Conservation (phyloP, 2,329 filamentous ascomycete species). For the Aspergillus chevalieri region DNA sequence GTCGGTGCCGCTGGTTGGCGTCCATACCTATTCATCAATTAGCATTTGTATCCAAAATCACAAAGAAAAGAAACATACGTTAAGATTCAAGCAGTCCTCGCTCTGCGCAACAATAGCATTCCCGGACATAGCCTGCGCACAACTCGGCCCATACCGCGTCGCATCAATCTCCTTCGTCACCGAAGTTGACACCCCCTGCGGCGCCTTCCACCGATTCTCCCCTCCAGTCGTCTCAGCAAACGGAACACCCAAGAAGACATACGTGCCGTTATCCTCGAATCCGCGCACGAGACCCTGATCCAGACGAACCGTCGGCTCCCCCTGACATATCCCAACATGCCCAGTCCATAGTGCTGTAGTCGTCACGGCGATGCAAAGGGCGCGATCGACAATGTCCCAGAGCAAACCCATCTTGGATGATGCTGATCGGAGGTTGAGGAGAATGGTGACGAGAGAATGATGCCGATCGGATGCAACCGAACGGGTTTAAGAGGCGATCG, state of each 20-base stretch:
- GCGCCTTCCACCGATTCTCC: slow-evolving; percentile 18
- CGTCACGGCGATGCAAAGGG: neutral
- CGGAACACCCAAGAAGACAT: slow-evolving; percentile 19
- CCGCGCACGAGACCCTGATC: slow-evolving; percentile 17
- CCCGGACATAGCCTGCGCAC: slow-evolving; percentile 18
- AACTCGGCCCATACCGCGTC: slow-evolving; percentile 13
- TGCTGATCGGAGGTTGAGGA: too few relatives aligned
- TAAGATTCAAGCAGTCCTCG: slow-evolving; percentile 17
- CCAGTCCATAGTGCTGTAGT: too few relatives aligned
- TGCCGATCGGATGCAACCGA: neutral
- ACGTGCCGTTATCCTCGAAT: slow-evolving; percentile 18
- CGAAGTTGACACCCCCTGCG: slow-evolving; percentile 7
- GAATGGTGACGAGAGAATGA: neutral
- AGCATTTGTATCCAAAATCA: neutral
- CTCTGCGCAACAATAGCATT: slow-evolving; percentile 14
- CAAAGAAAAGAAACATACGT: neutral
- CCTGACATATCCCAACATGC: neutral
- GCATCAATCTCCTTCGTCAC: slow-evolving; percentile 10
- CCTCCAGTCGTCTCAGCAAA: slow-evolving; percentile 16
- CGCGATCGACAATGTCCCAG: too few relatives aligned
- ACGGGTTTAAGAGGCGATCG: neutral
- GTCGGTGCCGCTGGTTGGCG: slow-evolving; percentile 7
- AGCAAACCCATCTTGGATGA: too few relatives aligned
- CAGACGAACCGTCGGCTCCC: slow-evolving; percentile 7
- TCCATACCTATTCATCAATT: slow-evolving; percentile 9